Evolutionary conservation across 2,329 filamentous ascomycete genomes (phyloP).

Genomic region (Trichoderma lentiforme): DNA sequence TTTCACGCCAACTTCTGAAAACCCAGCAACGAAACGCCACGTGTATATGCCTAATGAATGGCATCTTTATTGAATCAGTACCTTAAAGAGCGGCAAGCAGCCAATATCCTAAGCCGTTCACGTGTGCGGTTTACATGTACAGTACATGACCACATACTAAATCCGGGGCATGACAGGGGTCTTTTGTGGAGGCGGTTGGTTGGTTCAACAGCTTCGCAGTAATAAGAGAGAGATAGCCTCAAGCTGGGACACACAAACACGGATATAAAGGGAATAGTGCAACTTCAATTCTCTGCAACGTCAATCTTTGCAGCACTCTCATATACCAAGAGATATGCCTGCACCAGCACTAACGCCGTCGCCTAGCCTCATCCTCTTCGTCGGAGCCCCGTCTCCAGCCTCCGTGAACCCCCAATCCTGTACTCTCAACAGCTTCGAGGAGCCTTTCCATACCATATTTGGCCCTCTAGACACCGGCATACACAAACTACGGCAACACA

Average conservation of each 20-base stretch:
- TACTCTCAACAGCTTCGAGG: conserved; percentile 29
- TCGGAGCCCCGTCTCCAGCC: conserved; percentile 34
- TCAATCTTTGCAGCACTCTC: not conserved
- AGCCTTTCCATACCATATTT: conserved; percentile 26
- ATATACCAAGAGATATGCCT: not conserved
- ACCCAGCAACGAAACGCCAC: not conserved
- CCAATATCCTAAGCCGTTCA: not conserved
- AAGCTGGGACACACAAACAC: not conserved
- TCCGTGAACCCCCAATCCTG: conserved; percentile 30
- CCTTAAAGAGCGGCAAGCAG: not conserved
- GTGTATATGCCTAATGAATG: not conserved
- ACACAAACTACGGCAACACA: not conserved
- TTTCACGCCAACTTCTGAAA: not conserved
- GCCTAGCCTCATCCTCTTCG: conserved; percentile 36
- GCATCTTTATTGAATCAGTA: not conserved
- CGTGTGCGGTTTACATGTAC: not conserved
- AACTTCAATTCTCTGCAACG: not conserved
- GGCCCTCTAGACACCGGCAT: conserved; percentile 20
- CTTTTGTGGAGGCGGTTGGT: not conserved
- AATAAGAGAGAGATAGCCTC: not conserved
- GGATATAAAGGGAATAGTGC: not conserved
- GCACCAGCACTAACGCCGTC: not conserved
- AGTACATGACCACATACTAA: not conserved
- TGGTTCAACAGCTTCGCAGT: not conserved
- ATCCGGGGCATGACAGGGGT: not conserved